A percentile compares a stretch with the other conserved stretches of the same genome.
Evolutionary conservation across 192 early-diverging fungal species (phyloP).

Genomic region (Haplosporangium gracile): DNA sequence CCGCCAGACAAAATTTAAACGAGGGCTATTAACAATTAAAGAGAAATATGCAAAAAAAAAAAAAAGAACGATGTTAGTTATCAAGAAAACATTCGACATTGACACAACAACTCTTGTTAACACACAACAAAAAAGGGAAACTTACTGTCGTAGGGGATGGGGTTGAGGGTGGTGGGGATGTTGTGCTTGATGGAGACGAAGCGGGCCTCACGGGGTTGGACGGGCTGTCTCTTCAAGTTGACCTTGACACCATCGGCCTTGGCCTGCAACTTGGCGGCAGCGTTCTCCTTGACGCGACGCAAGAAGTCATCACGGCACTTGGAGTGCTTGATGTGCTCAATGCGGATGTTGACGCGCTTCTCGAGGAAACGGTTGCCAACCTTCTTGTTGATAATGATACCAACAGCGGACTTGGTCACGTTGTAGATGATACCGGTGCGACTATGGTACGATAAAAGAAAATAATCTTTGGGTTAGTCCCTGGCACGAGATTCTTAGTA

Average conservation of each 20-base stretch:
- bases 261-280: conserved; percentile 85
- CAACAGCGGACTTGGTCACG: conserved; percentile 99
- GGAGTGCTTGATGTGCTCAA: conserved; percentile 99
- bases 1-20: no score
- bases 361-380: conserved; percentile 99
- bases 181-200: conserved; percentile 91
- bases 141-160: conserved; percentile 92
- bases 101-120: no score
- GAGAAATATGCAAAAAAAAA: no score
- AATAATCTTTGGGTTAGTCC: neutral
- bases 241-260: conserved; percentile 81
- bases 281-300: conserved; percentile 97
- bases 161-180: conserved; percentile 91
- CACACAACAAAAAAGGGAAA: neutral
- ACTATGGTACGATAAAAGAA: conserved; percentile 45
- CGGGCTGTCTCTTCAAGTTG: conserved; percentile 93
- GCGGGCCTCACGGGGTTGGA: conserved; percentile 87
- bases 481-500: no score
- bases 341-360: conserved; percentile 98
- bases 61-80: no score
- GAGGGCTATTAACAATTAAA: no score
- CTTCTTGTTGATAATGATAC: conserved; percentile 98
- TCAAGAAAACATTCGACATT: no score
- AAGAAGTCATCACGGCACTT: conserved; percentile 99
- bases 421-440: conserved; percentile 99